A percentile compares a stretch with the other conserved stretches of the same genome.
These are phyloP conservation scores for Acacia pycnantha DNA, from an alignment of 331 rosid species.

Conservation along the genomic window DNA sequence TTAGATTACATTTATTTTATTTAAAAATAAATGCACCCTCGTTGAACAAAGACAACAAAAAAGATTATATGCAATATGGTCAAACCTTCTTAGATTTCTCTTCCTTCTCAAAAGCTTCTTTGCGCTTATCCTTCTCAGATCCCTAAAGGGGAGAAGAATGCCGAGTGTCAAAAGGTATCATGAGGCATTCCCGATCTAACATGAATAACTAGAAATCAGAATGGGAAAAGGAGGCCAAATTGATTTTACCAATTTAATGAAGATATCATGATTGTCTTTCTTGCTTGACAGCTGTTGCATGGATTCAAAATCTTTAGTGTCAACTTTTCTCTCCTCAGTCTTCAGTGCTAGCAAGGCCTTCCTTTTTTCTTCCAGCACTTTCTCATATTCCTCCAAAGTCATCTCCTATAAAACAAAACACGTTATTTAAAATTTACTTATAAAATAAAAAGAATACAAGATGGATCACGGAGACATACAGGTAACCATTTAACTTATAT, in stretches of 20 bases:
- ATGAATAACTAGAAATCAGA: neutral
- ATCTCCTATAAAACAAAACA: constrained; percentile 47
- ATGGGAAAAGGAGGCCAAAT: neutral
- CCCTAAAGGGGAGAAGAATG: constrained; percentile 34
- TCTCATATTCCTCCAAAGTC: constrained; percentile 74
- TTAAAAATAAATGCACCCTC: neutral
- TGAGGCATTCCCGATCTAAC: neutral
- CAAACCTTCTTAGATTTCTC: constrained; percentile 51
- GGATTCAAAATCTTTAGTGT: constrained; percentile 52
- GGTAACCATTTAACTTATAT: neutral
- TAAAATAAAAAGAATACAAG: neutral
- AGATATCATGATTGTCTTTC: constrained; percentile 55
- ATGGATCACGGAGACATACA: neutral
- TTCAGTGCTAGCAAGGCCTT: constrained; percentile 50
- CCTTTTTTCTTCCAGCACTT: constrained; percentile 59
- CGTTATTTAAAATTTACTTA: neutral
- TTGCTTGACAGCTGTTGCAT: constrained; percentile 69
- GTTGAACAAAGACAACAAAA: neutral
- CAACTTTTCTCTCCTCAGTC: constrained; percentile 64
- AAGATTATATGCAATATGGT: neutral
- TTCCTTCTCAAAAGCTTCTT: constrained; percentile 55
- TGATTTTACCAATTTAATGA: constrained; percentile 56
- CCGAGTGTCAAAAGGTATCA: neutral
- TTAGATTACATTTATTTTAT: neutral
- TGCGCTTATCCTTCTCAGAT: constrained; percentile 60